Base-by-base conservation (phyloP, 140 eudicot species). In the Stevia rebaudiana region DNA sequence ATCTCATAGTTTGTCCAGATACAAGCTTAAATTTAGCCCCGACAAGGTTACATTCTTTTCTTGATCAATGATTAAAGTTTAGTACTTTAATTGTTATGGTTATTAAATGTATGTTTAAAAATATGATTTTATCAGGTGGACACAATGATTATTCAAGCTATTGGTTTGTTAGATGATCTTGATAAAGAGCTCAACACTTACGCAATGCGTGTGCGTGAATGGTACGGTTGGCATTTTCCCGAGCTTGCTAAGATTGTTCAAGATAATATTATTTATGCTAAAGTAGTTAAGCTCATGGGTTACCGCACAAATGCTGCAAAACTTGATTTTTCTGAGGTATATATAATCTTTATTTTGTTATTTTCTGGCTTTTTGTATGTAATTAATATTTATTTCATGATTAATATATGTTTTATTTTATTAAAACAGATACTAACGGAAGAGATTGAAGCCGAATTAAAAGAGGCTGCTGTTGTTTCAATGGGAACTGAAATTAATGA, bases 401-500 rank as follows among this genome's bases (percentile, higher is more conserved):
- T n/a, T n/a, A n/a, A n/a, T n/a, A n/a, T n/a, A n/a, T n/a, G n/a
- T n/a, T n/a, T n/a, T n/a, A n/a, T n/a, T n/a, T n/a, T n/a, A n/a
- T n/a, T n/a, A n/a, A n/a, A 11, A 46, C 72, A 88, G 96, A 72
- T 92, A 50, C 83, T 92, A 36, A 64, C 81, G 0, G 98, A 88
- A 74, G 98, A 92, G 70, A 60, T 81, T 16, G 98, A 92, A 44
- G 52, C 74, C 2, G 96, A 92, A 65, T 73, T 92, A 37, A 92
- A 92, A 75, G 98, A 92, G 74, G 87, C 96, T 0, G 68, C 94
- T 33, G 67, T 85, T 74, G 86, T 88, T 31, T 92, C 98, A 21
- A 92, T 92, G 98, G 98, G 98, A 79, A 92, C 98, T 16, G 98
- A 91, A 91, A 89, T 91, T n/a, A 87, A 92, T 54, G 98, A 91